Base-by-base conservation (phyloP, 1,139 yeast species). In the Saccharomycopsis hybrid region DNA sequence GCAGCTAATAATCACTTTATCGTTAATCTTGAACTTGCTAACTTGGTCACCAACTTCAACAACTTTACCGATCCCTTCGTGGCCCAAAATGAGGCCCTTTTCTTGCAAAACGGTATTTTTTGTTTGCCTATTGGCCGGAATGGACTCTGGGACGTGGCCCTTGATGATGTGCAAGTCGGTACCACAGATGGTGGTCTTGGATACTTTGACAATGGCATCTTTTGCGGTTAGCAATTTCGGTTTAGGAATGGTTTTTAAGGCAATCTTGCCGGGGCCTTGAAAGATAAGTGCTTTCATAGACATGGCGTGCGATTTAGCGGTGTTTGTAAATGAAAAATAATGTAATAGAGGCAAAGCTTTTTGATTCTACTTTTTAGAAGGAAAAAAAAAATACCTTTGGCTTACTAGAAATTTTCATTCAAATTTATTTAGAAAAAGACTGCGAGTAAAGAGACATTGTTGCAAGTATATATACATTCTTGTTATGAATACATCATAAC, bases 111-210 rank as follows among this genome's bases (percentile, higher is more conserved):
- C 24, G 24, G 13, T 31, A 11, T 13, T 7, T 13, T 18, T 24
- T 9, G 24, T 9, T 40, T 31, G 8, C 5, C 31, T 25, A 33
- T 45, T 45, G 43, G 30, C 9, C 7, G 48, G 41, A 40, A 45
- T 40, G 66, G 76, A 70, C 54, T 71, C 74, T 33, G 78, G 81
- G n/a, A 70, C 73, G 57, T 73, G 76, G 46, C 77, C 77, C 47
- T 67, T 69, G 44, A 68, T 55, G 48, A 74, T 73, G 56, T 74
- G 78, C 43, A 74, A 59, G 55, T 74, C 78, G 0, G 76, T 64
- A 37, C 78, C 78, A 58, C 78, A 74, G 43, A 74, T 72, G 2
- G 77, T 73, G 3, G 77, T 72, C 5, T 69, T 65, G 5, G 67
- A 53, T 29, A 72, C 57, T 55, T 71, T 72, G 53, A 74, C 67